These are phyloP conservation scores for Penicillium oxalicum DNA, from an alignment of 2,329 filamentous ascomycete genomes.

Conservation along the genomic window DNA sequence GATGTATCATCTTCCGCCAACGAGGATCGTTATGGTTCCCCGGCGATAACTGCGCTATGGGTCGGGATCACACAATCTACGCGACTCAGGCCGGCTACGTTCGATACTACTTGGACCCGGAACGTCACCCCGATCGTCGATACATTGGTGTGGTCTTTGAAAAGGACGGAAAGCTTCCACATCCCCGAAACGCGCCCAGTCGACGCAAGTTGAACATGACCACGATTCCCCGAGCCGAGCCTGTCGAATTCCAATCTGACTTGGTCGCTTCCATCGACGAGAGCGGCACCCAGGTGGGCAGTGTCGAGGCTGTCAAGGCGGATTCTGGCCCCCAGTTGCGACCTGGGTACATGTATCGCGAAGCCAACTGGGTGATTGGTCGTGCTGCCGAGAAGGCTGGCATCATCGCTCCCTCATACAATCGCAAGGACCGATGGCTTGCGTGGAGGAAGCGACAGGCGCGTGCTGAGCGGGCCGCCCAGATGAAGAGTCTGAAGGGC, in stretches of 20 bases:
- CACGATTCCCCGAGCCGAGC: slow-evolving; percentile 38
- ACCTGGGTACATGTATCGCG: slow-evolving; percentile 58
- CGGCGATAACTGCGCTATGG: slow-evolving; percentile 91
- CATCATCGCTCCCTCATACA: slow-evolving; percentile 51
- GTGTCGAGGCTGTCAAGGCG: slow-evolving; percentile 21
- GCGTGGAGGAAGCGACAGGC: slow-evolving; percentile 58
- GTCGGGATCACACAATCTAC: slow-evolving; percentile 93
- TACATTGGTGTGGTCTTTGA: slow-evolving; percentile 93
- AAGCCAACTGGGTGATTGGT: slow-evolving; percentile 64
- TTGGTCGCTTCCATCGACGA: slow-evolving; percentile 21
- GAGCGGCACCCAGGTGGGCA: slow-evolving; percentile 20
- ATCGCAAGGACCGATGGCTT: slow-evolving; percentile 55
- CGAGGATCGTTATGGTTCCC: slow-evolving; percentile 91
- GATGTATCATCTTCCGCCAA: slow-evolving; percentile 97
- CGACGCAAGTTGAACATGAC: slow-evolving; percentile 71
- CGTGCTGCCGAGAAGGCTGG: slow-evolving; percentile 56
- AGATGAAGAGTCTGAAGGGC: slow-evolving; percentile 50
- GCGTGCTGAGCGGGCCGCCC: slow-evolving; percentile 46
- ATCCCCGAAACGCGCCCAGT: slow-evolving; percentile 65
- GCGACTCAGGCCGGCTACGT: slow-evolving; percentile 82
- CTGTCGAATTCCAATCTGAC: slow-evolving; percentile 18
- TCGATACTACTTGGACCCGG: slow-evolving; percentile 89
- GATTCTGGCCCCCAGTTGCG: slow-evolving; percentile 37
- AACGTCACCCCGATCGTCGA: slow-evolving; percentile 74
- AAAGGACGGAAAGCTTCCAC: slow-evolving; percentile 72